These are phyloP conservation scores for Pleodorina starrii DNA, from an alignment of 139 green algal genomes.

Conservation along the genomic window DNA sequence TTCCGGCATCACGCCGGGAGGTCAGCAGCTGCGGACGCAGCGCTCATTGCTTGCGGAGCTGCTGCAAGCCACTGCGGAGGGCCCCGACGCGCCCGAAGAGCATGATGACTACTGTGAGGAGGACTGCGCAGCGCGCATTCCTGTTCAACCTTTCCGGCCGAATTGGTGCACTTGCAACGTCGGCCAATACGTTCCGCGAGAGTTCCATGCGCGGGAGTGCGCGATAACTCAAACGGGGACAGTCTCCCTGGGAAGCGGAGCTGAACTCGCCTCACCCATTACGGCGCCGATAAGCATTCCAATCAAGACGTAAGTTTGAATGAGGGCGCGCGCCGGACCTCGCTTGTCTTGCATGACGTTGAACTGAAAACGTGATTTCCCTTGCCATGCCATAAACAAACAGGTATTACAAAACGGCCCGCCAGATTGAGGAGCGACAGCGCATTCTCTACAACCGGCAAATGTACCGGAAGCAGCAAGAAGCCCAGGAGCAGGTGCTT, in stretches of 20 bases:
- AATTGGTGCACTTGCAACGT: conserved; percentile 18
- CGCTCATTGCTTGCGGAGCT: conserved; percentile 24
- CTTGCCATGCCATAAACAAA: neutral
- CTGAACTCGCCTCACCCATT: neutral
- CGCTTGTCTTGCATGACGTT: neutral
- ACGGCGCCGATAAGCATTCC: conserved; percentile 16
- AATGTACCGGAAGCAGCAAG: conserved; percentile 10
- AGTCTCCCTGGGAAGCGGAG: neutral
- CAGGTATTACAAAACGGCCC: conserved; percentile 36
- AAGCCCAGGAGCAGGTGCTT: conserved; percentile 23
- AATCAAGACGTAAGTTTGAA: conserved; percentile 25
- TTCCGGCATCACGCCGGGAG: neutral
- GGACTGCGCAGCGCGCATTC: neutral
- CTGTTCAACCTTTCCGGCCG: neutral
- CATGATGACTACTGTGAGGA: neutral
- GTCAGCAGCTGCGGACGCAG: conserved; percentile 8
- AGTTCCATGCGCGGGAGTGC: conserved; percentile 15
- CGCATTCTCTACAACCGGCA: conserved; percentile 26
- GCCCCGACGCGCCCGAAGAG: neutral
- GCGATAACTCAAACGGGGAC: neutral
- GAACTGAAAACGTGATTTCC: neutral
- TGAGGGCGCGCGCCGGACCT: neutral
- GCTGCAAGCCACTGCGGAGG: neutral
- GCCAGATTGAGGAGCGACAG: neutral
- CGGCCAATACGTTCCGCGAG: neutral